Evolutionary conservation across 176 grass and related monocot genomes (phyloP).

Genomic region (Bromus sterilis): DNA sequence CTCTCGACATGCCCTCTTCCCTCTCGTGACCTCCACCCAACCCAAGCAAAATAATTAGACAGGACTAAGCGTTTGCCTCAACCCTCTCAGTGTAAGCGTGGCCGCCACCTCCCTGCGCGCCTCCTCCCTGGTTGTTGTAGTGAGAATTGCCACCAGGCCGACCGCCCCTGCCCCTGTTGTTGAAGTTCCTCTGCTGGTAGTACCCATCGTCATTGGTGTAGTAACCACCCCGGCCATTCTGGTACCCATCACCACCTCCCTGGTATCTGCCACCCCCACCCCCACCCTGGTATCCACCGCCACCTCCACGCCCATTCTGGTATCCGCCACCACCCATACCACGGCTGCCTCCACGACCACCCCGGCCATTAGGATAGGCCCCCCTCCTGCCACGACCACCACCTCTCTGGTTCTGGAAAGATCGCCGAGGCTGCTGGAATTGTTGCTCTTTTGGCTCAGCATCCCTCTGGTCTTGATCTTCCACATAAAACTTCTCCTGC

Average conservation of each 20-base stretch:
- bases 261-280: neutral
- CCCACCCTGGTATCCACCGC: conserved; percentile 31
- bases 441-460: conserved; percentile 41
- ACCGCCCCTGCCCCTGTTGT: conserved; percentile 49
- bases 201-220: conserved; percentile 46
- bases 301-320: neutral
- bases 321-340: conserved; percentile 28
- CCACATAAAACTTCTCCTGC: conserved; percentile 42
- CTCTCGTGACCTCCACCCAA: conserved; percentile 3
- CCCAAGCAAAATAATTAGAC: conserved; percentile 21
- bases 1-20: neutral
- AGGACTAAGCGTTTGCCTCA: conserved; percentile 48
- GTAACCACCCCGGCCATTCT: conserved; percentile 20
- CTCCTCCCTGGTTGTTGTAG: conserved; percentile 43
- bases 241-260: conserved; percentile 7
- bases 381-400: conserved; percentile 35
- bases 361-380: conserved; percentile 42
- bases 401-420: conserved; percentile 47
- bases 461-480: conserved; percentile 40
- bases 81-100: conserved; percentile 10
- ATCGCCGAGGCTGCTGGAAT: conserved; percentile 4
- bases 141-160: conserved; percentile 37
- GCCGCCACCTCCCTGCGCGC: conserved; percentile 26
- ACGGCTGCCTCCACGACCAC: conserved; percentile 46
- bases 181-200: conserved; percentile 56